Conservation (phyloP, 2,329 filamentous ascomycete species). For the Fusarium sp. region DNA sequence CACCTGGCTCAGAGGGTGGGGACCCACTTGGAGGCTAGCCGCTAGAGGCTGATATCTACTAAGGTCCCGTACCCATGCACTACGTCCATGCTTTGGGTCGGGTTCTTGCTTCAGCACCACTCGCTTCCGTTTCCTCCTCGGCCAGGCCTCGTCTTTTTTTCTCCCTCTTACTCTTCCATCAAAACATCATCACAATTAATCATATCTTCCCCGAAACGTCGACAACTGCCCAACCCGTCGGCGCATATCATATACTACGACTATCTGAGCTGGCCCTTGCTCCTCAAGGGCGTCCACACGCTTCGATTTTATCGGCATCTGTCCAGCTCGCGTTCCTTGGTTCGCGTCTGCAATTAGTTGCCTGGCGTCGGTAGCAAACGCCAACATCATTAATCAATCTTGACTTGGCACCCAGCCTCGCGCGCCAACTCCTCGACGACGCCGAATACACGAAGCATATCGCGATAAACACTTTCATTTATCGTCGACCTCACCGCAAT, state of each 20-base stretch:
- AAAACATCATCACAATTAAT: constrained; percentile 41
- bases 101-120: constrained; percentile 28
- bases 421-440: constrained; percentile 31
- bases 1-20: background rate
- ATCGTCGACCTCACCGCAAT: constrained; percentile 1
- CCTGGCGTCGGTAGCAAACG: constrained; percentile 31
- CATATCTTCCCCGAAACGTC: constrained; percentile 32
- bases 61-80: constrained; percentile 17
- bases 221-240: constrained; percentile 14
- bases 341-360: constrained; percentile 26
- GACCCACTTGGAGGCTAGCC: background rate
- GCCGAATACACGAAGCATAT: constrained; percentile 19
- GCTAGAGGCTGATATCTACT: constrained; percentile 10
- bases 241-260: constrained; percentile 11
- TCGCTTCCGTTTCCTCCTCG: constrained; percentile 39
- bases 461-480: constrained; percentile 4
- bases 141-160: constrained; percentile 42
- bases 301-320: background rate
- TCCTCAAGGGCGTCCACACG: constrained; percentile 6
- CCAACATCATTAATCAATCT: constrained; percentile 9
- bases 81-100: constrained; percentile 20
- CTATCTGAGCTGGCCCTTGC: constrained; percentile 1
- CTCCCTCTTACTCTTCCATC: constrained; percentile 44
- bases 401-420: constrained; percentile 33
- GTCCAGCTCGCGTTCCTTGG: constrained; percentile 21